Percentiles rank a stretch among this genome's conserved stretches.
Conservation (phyloP, 441 rosid species). For the Croton laevigatus region DNA sequence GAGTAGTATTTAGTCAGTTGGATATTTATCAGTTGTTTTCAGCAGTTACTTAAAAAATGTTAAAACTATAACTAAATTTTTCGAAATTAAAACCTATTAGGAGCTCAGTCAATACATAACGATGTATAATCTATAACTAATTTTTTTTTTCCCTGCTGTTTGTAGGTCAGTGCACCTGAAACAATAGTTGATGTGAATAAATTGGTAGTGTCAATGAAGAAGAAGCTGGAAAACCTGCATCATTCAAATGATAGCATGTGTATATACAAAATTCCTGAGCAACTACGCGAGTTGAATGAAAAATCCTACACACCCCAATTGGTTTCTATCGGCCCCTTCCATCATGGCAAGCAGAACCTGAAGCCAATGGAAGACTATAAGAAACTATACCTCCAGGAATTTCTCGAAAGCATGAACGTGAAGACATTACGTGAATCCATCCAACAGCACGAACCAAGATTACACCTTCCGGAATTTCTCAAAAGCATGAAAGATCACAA, state of each 20-base stretch:
- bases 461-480: too few species aligned
- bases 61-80: too few species aligned
- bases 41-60: too few species aligned
- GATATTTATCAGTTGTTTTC: too few species aligned
- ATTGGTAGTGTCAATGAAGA: not conserved
- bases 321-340: conserved; percentile 10
- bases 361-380: not conserved
- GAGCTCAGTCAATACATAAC: too few species aligned
- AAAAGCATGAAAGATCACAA: not conserved
- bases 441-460: not conserved
- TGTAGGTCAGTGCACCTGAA: too few species aligned
- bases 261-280: conserved; percentile 13
- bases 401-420: conserved; percentile 5
- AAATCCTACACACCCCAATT: conserved; percentile 12
- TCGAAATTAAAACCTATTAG: too few species aligned
- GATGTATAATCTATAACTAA: too few species aligned
- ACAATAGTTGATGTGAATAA: too few species aligned
- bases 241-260: not conserved
- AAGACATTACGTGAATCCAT: not conserved
- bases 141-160: too few species aligned
- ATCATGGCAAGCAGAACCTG: not conserved
- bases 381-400: not conserved
- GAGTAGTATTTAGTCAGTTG: too few species aligned
- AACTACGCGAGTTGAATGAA: conserved; percentile 1
- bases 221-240: not conserved